Evolutionary conservation across 306 rosid species (phyloP), one percentile per base, ranked within the genome.

Genomic region (Cucumis hystrix): DNA sequence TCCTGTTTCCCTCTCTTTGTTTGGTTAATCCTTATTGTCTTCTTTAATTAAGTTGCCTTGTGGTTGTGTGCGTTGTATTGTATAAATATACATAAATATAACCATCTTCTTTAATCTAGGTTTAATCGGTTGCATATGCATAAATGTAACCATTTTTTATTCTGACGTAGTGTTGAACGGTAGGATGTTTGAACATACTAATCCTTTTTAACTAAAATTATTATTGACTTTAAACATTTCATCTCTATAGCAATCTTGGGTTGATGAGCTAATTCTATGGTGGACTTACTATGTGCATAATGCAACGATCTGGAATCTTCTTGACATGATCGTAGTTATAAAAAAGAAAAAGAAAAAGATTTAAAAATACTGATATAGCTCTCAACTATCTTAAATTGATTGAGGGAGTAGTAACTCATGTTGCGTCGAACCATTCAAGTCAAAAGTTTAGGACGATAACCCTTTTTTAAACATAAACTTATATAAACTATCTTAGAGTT

Each of bases 1-100:
- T 55, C 79, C 77, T 16, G 5, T 75, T 74, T 77, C 57, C 58
- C 35, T 79, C 61, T 51, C n/a, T 55, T 82, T 54, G 5, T 77
- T 61, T 77, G 70, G 30, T 57, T 56, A 5, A 52, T 16, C 57
- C 75, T 21, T 60, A 23, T 25, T 3, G 59, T 63, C 12, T 28
- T 15, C 10, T 30, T 18, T 23, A 71, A 49, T 47, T 18, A 62
- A 25, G 13, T 14, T 45, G 35, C 40, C 40, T 25, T 13, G 21
- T 23, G 41, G 6, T 30, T 13, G 6, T 15, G 43, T 33, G 20
- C 6, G 6, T 4, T 43, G 21, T 5, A 68, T 11, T 45, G 39
- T 65, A 15, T 33, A 4, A 21, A 33, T 14, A 14, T 30, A 20
- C 20, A 62, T 62, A 15, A 30, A 61, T 12, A 28, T 28, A 61